Percentiles rank a stretch among this genome's conserved stretches.
phyloP scores from a whole-genome alignment of 1,284 basidiomycete genomes.

The Cystobasidium sp. region DNA sequence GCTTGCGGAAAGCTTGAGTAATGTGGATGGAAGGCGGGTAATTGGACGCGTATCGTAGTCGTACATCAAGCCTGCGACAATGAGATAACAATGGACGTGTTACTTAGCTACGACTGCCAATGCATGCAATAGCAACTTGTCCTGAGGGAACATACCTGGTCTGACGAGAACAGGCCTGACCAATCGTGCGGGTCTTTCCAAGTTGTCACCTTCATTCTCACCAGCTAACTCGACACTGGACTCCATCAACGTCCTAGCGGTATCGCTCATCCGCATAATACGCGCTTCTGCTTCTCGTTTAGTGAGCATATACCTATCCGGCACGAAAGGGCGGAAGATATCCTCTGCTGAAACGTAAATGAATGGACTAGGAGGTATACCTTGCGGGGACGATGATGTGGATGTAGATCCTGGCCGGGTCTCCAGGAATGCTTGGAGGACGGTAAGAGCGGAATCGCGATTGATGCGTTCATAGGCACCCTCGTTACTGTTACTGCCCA shows the following conservation, averaged over 20 bases:
- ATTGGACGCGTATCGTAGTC: constrained; percentile 89
- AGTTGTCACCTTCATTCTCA: constrained; percentile 34
- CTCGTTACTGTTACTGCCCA: constrained; percentile 30
- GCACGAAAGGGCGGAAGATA: constrained; percentile 82
- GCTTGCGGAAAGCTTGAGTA: constrained; percentile 76
- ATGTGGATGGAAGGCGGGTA: constrained; percentile 80
- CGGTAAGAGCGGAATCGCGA: constrained; percentile 82
- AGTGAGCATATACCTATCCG: constrained; percentile 80
- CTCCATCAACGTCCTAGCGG: constrained; percentile 23
- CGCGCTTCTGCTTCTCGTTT: constrained; percentile 84
- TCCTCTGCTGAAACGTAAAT: constrained; percentile 95
- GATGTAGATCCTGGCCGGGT: constrained; percentile 56
- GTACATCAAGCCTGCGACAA: constrained; percentile 83
- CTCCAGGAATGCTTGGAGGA: constrained; percentile 73
- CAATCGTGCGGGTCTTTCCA: constrained; percentile 40
- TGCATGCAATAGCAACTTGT: not conserved
- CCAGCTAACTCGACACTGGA: not conserved
- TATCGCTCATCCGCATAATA: constrained; percentile 59
- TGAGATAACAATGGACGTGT: constrained; percentile 39
- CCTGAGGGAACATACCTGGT: constrained; percentile 68
- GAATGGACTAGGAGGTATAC: constrained; percentile 66
- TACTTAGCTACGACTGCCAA: not conserved
- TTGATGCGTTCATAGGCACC: constrained; percentile 80
- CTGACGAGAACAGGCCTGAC: constrained; percentile 75
- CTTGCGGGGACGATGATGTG: constrained; percentile 50